phyloP scores from a whole-genome alignment of 345 rosid genomes.

The Citrus mangshanensis region DNA sequence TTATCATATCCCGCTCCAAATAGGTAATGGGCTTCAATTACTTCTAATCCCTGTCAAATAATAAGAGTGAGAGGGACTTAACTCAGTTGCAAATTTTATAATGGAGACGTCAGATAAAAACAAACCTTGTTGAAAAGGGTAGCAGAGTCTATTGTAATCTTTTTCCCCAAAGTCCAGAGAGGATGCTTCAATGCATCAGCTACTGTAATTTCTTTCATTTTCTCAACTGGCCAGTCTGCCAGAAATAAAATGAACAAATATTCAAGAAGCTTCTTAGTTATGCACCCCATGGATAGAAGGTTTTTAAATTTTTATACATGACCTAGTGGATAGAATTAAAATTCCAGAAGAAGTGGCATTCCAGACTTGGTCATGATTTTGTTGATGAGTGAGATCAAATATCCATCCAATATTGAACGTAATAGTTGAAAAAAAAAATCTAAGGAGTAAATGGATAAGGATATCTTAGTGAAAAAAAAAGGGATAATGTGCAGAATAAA shows the following conservation, averaged over 20 bases:
- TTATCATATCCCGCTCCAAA: slow-evolving; percentile 88
- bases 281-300: neutral
- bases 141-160: slow-evolving; percentile 94
- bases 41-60: slow-evolving; percentile 79
- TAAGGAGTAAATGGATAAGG: neutral
- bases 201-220: slow-evolving; percentile 84
- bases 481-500: neutral
- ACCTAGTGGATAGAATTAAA: neutral
- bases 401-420: neutral
- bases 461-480: neutral
- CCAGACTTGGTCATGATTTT: neutral
- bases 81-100: neutral
- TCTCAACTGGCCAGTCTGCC: slow-evolving; percentile 87
- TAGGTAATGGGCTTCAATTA: slow-evolving; percentile 95
- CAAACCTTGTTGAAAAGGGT: slow-evolving; percentile 93
- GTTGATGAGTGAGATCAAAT: neutral
- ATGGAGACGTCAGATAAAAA: slow-evolving; percentile 1
- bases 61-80: neutral
- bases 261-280: slow-evolving; percentile 6
- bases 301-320: too few species aligned
- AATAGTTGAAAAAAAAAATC: neutral
- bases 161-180: slow-evolving; percentile 96
- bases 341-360: neutral
- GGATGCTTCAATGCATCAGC: slow-evolving; percentile 99
- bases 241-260: slow-evolving; percentile 17